A percentile compares a stretch with the other conserved stretches of the same genome.
Evolutionary conservation across 495 filamentous ascomycete species (phyloP).

Genomic region (Hypoxylon crocopeplum): DNA sequence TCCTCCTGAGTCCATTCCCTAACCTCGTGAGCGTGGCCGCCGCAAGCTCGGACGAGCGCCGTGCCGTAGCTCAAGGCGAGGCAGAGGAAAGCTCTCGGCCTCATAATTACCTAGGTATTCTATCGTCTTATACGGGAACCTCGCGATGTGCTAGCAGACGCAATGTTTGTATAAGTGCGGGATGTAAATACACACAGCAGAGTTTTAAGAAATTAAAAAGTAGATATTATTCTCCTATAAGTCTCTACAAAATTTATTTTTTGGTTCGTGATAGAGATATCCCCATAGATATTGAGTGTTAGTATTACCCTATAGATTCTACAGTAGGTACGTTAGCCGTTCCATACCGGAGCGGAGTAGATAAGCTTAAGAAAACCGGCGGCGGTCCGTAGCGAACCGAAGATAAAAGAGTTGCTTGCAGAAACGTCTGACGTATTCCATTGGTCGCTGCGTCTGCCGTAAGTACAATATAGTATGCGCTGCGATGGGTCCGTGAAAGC

Average conservation of each 20-base stretch:
- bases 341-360: slow-evolving; percentile 25
- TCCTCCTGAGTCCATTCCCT: slow-evolving; percentile 48
- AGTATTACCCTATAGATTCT: background rate
- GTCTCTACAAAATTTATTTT: too few species aligned
- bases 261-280: too few species aligned
- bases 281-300: too few species aligned
- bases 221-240: too few species aligned
- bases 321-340: background rate
- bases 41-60: slow-evolving; percentile 35
- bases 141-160: background rate
- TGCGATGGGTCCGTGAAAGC: too few species aligned
- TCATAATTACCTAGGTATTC: slow-evolving; percentile 35
- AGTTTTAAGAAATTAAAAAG: too few species aligned
- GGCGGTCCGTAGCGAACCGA: slow-evolving; percentile 19
- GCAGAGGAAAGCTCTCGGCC: slow-evolving; percentile 12
- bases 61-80: slow-evolving; percentile 29
- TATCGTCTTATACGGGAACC: background rate
- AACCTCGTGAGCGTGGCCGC: slow-evolving; percentile 27
- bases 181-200: too few species aligned
- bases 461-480: slow-evolving; percentile 1
- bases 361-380: slow-evolving; percentile 6
- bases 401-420: slow-evolving; percentile 4
- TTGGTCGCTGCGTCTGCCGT: slow-evolving; percentile 7
- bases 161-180: too few species aligned
- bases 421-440: background rate